Conservation (phyloP, 2,329 filamentous ascomycete species). For the Diaporthe caulivora region DNA sequence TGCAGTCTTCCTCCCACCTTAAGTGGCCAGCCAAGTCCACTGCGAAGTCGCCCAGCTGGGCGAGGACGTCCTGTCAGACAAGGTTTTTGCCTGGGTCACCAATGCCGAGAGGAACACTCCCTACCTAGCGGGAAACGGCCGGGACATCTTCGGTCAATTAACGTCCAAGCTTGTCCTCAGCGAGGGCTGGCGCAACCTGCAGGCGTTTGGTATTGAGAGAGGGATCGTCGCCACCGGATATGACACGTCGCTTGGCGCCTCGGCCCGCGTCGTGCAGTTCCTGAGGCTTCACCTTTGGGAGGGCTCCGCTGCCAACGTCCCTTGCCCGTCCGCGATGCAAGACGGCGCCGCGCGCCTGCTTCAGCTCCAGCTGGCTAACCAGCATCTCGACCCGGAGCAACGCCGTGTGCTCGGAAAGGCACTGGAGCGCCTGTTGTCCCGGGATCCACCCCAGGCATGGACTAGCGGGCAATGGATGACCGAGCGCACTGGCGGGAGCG, state of each 20-base stretch:
- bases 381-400: slow-evolving; percentile 45
- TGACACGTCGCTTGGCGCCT: background rate
- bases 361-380: slow-evolving; percentile 55
- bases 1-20: slow-evolving; percentile 64
- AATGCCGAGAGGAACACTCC: slow-evolving; percentile 76
- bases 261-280: background rate
- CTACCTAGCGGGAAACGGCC: slow-evolving; percentile 66
- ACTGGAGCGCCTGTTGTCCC: slow-evolving; percentile 65
- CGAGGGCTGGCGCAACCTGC: slow-evolving; percentile 75
- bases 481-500: slow-evolving; percentile 76
- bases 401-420: slow-evolving; percentile 63
- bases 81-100: slow-evolving; percentile 68
- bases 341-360: slow-evolving; percentile 70
- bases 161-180: slow-evolving; percentile 71
- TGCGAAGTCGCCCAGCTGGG: slow-evolving; percentile 58
- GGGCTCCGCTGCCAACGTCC: slow-evolving; percentile 69
- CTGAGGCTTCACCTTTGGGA: slow-evolving; percentile 62
- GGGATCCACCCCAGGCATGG: slow-evolving; percentile 68
- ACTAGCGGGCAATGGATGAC: slow-evolving; percentile 86
- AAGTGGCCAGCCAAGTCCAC: slow-evolving; percentile 56
- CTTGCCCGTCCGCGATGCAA: slow-evolving; percentile 76
- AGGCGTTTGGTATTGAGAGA: slow-evolving; percentile 68
- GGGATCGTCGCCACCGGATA: slow-evolving; percentile 50
- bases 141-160: slow-evolving; percentile 72
- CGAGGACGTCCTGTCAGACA: slow-evolving; percentile 64